Base-by-base conservation (phyloP, 768 basidiomycete species). In the Tephrocybe sp. region DNA sequence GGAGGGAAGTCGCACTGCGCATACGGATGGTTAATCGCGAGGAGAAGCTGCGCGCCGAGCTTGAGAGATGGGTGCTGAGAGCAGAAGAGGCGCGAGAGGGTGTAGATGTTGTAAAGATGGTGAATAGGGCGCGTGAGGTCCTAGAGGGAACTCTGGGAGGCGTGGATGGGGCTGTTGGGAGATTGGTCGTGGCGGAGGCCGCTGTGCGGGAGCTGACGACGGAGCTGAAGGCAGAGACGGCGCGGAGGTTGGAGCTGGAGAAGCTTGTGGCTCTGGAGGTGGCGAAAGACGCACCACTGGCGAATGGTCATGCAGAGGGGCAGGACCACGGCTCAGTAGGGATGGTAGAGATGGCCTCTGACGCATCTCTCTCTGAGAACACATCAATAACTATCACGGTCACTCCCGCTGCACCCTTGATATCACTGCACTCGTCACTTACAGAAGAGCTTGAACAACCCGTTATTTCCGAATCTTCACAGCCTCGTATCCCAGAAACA, bases 1-100 rank as follows among this genome's bases (percentile, higher is more conserved):
- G 90, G 20, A 73, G 86, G 28, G 90, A 93, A 60, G 78, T 90
- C 0, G 73, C 79, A 0, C 60, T 90, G 23, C 70, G 90, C 10
- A 78, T 93, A 2, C 72, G 76, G 0, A 70, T 89, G 58, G 69
- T 85, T 1, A 74, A 75, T 0, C 69, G 87, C n/a, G 89, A 91
- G 60, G 87, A 89, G 60, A 65, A 70, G 23, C 58, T 85, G 0
- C 69, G 73, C 1, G 82, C 85, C 57, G 73, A 68, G 6, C 58
- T 91, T 51, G 67, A 76, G 43, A 69, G 79, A 40, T 88, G 83
- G 84, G 68, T 82, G 6, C 68, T 78, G 42, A 70, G 76, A 10
- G 75, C 77, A 9, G 72, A 73, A 30, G 82, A 86, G 57, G 58
- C 63, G 4, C 53, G 73, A 9, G 63, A 18, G 58, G 36, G 47